phyloP scores from a whole-genome alignment of 352 stramenopile genomes.

The Phytophthora constricta region DNA sequence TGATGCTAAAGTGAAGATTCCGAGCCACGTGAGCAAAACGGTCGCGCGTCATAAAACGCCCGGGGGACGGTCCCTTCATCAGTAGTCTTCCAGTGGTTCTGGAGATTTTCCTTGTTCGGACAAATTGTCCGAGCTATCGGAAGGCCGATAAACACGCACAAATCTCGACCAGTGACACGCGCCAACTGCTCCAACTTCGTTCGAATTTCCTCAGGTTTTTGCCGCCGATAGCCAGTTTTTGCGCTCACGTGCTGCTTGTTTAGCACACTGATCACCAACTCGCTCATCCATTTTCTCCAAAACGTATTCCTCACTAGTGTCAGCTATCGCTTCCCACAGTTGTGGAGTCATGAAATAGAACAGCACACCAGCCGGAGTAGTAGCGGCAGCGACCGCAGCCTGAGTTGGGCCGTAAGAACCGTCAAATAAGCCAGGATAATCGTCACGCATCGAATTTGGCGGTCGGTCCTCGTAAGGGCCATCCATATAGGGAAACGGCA shows the following conservation, averaged over 20 bases:
- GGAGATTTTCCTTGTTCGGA: conserved; percentile 8
- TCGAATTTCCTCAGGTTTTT: conserved; percentile 2
- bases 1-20: conserved; percentile 24
- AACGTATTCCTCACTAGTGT: conserved; percentile 8
- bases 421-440: conserved; percentile 8
- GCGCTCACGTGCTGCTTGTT: neutral
- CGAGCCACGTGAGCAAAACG: conserved; percentile 9
- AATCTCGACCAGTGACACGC: neutral
- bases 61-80: conserved; percentile 11
- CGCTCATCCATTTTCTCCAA: conserved; percentile 6
- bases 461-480: conserved; percentile 8
- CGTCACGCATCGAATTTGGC: neutral
- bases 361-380: neutral
- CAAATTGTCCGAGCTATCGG: conserved; percentile 8
- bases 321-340: conserved; percentile 1
- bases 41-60: conserved; percentile 8
- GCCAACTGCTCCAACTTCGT: neutral
- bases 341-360: neutral
- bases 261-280: conserved; percentile 5
- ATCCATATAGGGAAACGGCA: conserved; percentile 13
- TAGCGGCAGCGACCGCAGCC: neutral
- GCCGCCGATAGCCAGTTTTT: conserved; percentile 6
- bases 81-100: conserved; percentile 15
- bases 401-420: conserved; percentile 6
- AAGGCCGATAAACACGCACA: conserved; percentile 13